Conservation (phyloP, 192 early-diverging fungal genomes). For the Gonapodya prolifera region DNA sequence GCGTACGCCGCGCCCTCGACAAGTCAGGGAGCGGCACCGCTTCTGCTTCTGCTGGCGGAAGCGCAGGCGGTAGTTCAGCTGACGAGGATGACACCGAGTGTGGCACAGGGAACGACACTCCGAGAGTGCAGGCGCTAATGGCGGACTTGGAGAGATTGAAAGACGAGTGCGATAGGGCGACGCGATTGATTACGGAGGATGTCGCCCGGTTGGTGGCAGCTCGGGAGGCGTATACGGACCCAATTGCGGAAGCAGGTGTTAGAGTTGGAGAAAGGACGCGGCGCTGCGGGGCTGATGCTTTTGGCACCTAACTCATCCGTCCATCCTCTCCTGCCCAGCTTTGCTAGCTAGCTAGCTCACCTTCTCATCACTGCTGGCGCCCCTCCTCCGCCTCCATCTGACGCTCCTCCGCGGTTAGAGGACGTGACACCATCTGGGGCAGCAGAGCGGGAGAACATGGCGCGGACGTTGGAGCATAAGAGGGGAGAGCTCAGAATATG, state of each 20-base stretch:
- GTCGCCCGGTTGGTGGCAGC: background rate
- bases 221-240: background rate
- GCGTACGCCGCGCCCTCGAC: constrained; percentile 67
- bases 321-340: background rate
- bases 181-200: background rate
- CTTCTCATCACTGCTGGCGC: background rate
- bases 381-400: background rate
- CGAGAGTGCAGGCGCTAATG: background rate
- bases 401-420: too few relatives aligned
- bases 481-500: background rate
- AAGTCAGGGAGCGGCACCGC: too few relatives aligned
- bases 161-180: background rate
- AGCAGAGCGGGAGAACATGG: too few relatives aligned
- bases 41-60: constrained; percentile 45
- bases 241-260: background rate
- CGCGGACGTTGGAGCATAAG: background rate
- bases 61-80: background rate
- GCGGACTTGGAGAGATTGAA: background rate
- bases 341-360: background rate
- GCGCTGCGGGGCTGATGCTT: too few relatives aligned
- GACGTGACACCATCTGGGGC: too few relatives aligned
- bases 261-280: background rate
- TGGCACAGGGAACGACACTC: background rate
- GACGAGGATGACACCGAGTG: background rate
- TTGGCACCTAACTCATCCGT: too few relatives aligned